phyloP scores from a whole-genome alignment of 768 basidiomycete genomes.

The Lactarius indigo region DNA sequence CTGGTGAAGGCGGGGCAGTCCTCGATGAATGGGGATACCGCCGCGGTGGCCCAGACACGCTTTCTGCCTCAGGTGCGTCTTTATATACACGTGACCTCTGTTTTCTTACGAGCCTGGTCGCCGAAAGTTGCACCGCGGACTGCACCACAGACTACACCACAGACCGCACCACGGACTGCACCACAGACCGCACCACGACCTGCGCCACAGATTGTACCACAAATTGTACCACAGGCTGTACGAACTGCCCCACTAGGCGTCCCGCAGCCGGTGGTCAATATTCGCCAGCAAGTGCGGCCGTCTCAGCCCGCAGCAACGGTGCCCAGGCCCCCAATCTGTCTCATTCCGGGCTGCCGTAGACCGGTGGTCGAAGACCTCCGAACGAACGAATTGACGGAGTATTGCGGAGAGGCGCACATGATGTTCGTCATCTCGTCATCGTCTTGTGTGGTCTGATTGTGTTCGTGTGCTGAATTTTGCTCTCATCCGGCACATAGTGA shows the following conservation, averaged over 20 bases:
- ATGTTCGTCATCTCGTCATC: constrained; percentile 6
- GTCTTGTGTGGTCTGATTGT: background rate
- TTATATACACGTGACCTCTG: background rate
- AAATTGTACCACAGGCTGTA: too few species aligned
- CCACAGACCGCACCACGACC: background rate
- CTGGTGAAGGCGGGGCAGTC: background rate
- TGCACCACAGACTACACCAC: background rate
- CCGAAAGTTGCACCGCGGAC: background rate
- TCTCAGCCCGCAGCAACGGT: background rate
- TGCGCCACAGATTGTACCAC: background rate
- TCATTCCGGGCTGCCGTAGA: background rate
- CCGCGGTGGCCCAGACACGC: too few species aligned
- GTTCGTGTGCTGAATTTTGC: background rate
- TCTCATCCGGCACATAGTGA: background rate
- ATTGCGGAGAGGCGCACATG: constrained; percentile 11
- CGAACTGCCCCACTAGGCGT: background rate
- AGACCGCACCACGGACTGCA: too few species aligned
- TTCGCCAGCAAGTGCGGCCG: background rate
- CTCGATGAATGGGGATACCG: background rate
- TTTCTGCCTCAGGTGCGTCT: background rate
- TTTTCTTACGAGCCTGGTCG: background rate
- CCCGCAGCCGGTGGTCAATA: background rate
- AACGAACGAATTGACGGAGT: constrained; percentile 2
- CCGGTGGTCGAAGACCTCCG: background rate
- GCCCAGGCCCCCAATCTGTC: background rate